Evolutionary conservation across 805 yeast genomes (phyloP).

Genomic region (Candida pini): DNA sequence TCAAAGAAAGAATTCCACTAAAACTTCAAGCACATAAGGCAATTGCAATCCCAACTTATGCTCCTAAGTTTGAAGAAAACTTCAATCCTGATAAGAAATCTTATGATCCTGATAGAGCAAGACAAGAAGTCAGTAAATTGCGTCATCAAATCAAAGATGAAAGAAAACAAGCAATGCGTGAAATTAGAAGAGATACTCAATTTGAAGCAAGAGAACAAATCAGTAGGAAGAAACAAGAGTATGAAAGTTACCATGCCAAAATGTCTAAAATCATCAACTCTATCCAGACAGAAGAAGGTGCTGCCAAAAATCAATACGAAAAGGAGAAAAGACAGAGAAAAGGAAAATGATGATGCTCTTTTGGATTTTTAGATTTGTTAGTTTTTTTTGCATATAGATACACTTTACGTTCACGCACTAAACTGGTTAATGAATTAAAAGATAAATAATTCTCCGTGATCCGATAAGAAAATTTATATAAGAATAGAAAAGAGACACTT

Average conservation of each 20-base stretch:
- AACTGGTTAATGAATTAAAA: background rate
- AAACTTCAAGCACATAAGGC: conserved; percentile 79
- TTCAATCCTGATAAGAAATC: conserved; percentile 94
- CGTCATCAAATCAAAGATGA: conserved; percentile 86
- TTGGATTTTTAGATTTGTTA: background rate
- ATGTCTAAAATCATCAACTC: conserved; percentile 83
- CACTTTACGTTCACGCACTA: background rate
- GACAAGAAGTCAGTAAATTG: conserved; percentile 80
- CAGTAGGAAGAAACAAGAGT: conserved; percentile 66
- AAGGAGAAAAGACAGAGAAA: conserved; percentile 70
- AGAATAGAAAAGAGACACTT: background rate
- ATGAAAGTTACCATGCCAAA: conserved; percentile 79
- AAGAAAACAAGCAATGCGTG: conserved; percentile 80
- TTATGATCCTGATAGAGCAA: conserved; percentile 73
- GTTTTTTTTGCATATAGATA: background rate
- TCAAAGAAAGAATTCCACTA: conserved; percentile 59
- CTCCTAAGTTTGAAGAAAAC: conserved; percentile 93
- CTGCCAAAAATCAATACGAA: conserved; percentile 89
- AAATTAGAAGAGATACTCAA: conserved; percentile 80
- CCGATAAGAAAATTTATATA: background rate
- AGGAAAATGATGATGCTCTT: conserved; percentile 32
- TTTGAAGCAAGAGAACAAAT: conserved; percentile 85
- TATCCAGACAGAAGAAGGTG: conserved; percentile 90
- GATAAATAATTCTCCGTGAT: background rate
- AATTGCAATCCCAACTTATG: conserved; percentile 73